These are phyloP conservation scores for Russula sp. DNA, from an alignment of 768 basidiomycete genomes.

Conservation along the genomic window DNA sequence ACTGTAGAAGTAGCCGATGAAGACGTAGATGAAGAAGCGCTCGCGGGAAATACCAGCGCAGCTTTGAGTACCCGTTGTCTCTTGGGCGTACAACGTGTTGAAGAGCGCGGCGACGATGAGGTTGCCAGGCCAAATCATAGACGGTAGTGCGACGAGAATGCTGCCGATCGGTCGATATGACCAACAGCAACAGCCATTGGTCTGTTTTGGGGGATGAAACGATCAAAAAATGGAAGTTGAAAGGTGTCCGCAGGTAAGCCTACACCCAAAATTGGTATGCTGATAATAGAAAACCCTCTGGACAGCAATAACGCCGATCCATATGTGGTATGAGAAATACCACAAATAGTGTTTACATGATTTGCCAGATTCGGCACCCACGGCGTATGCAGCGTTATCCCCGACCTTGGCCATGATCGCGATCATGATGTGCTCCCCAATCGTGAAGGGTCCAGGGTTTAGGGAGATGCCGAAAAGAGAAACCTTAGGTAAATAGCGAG, in stretches of 20 bases:
- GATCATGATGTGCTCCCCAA: constrained; percentile 65
- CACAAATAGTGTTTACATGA: neutral
- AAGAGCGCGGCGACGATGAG: constrained; percentile 41
- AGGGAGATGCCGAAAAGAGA: constrained; percentile 47
- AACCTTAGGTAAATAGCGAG: constrained; percentile 45
- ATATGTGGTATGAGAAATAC: neutral
- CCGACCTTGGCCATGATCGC: constrained; percentile 40
- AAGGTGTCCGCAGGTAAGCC: neutral
- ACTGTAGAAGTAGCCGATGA: constrained; percentile 37
- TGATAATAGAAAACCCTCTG: constrained; percentile 43
- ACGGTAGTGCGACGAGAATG: constrained; percentile 39
- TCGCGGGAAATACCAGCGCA: constrained; percentile 47
- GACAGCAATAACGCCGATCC: constrained; percentile 43
- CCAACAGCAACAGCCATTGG: constrained; percentile 36
- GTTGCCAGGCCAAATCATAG: constrained; percentile 43
- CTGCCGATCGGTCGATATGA: constrained; percentile 41
- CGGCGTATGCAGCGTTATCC: constrained; percentile 31
- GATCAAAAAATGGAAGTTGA: neutral
- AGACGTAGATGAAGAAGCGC: constrained; percentile 46
- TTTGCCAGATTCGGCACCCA: constrained; percentile 5
- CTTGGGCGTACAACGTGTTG: constrained; percentile 37
- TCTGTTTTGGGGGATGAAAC: constrained; percentile 11
- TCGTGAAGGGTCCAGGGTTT: constrained; percentile 66
- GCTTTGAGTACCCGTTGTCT: constrained; percentile 39
- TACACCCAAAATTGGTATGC: constrained; percentile 32